Percentiles rank a stretch among this genome's conserved stretches.
These are phyloP conservation scores for Karstenula rhodostoma DNA, from an alignment of 2,329 filamentous ascomycete genomes.

Conservation along the genomic window DNA sequence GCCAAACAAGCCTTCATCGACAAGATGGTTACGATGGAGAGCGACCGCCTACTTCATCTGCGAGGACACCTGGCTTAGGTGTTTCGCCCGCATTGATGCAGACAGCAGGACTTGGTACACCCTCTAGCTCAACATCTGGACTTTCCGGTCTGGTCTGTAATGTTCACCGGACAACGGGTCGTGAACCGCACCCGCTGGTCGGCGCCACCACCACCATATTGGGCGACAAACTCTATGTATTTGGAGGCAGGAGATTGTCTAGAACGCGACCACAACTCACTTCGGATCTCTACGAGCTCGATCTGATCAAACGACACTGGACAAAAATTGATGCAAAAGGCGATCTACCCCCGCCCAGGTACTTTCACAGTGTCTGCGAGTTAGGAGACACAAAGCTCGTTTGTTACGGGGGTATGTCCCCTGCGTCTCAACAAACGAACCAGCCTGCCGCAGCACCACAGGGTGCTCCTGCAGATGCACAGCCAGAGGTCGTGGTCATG, in stretches of 20 bases:
- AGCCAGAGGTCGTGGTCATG: constrained; percentile 94
- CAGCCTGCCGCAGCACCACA: constrained; percentile 48
- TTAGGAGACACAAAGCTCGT: constrained; percentile 95
- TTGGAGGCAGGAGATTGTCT: constrained; percentile 89
- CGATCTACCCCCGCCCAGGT: constrained; percentile 87
- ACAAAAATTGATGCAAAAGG: constrained; percentile 84
- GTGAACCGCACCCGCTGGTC: constrained; percentile 88
- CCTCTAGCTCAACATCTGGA: constrained; percentile 62
- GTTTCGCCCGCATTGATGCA: constrained; percentile 51
- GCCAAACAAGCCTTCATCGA: constrained; percentile 56
- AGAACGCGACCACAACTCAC: constrained; percentile 84
- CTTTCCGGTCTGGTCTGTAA: constrained; percentile 74
- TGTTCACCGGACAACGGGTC: constrained; percentile 83
- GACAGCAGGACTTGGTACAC: constrained; percentile 47
- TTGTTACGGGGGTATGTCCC: constrained; percentile 98
- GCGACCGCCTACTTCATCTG: constrained; percentile 39
- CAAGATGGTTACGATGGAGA: constrained; percentile 55
- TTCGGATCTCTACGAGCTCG: constrained; percentile 90
- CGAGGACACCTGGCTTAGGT: constrained; percentile 50
- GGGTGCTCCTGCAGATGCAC: constrained; percentile 63
- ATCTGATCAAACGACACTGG: constrained; percentile 92
- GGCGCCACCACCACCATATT: constrained; percentile 95
- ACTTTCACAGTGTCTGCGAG: constrained; percentile 96
- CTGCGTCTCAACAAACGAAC: constrained; percentile 61
- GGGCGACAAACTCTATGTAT: constrained; percentile 96